phyloP scores from a whole-genome alignment of 169 alveolate genomes.

The Cryptosporidium baileyi region DNA sequence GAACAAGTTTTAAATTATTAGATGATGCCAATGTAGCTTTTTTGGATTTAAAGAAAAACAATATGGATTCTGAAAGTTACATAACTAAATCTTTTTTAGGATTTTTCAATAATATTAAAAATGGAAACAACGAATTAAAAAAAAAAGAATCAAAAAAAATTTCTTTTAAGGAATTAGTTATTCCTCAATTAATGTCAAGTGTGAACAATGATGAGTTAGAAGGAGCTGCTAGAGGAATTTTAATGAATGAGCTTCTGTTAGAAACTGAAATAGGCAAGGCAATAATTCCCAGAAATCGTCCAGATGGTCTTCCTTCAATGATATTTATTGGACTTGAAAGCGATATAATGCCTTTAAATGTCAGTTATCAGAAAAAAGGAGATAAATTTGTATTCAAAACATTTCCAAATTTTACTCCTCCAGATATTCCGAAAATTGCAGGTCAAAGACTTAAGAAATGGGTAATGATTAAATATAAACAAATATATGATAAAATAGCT shows the following conservation, averaged over 20 bases:
- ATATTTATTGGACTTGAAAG: slow-evolving; percentile 38
- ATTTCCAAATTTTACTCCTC: slow-evolving; percentile 22
- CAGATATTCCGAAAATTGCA: slow-evolving; percentile 63
- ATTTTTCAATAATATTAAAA: slow-evolving; percentile 1
- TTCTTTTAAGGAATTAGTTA: slow-evolving; percentile 21
- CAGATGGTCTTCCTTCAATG: slow-evolving; percentile 66
- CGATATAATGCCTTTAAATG: slow-evolving; percentile 38
- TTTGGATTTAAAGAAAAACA: background rate
- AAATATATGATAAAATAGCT: slow-evolving; percentile 23
- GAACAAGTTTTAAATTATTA: background rate
- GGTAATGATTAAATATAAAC: slow-evolving; percentile 15
- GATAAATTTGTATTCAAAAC: slow-evolving; percentile 43
- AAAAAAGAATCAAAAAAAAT: background rate
- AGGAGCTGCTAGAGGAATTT: slow-evolving; percentile 34
- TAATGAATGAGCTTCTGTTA: slow-evolving; percentile 30
- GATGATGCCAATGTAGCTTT: background rate
- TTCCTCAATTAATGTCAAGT: slow-evolving; percentile 7
- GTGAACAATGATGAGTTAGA: slow-evolving; percentile 28
- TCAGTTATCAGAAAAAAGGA: background rate
- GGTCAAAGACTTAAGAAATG: slow-evolving; percentile 47
- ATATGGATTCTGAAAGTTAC: background rate
- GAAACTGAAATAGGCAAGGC: slow-evolving; percentile 39
- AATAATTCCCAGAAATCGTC: slow-evolving; percentile 23
- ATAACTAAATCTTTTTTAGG: background rate
- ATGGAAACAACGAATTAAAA: background rate